These are phyloP conservation scores for Podaxis pistillaris DNA, from an alignment of 768 basidiomycete genomes.

Conservation along the genomic window DNA sequence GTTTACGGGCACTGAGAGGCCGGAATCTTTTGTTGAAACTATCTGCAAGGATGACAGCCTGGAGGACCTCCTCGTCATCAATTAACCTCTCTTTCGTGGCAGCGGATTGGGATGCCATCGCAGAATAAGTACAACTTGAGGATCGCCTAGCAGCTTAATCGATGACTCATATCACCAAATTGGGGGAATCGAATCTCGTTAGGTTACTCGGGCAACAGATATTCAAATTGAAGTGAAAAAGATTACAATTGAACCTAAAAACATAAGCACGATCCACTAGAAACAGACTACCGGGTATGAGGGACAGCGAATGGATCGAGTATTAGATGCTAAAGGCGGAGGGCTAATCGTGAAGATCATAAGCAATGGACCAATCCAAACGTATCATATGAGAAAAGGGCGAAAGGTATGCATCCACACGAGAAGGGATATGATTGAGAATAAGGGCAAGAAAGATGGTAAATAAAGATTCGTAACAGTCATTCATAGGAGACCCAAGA, in stretches of 20 bases:
- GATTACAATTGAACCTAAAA: slow-evolving; percentile 60
- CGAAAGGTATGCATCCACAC: slow-evolving; percentile 33
- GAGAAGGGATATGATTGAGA: slow-evolving; percentile 35
- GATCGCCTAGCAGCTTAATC: not conserved
- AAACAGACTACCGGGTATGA: slow-evolving; percentile 61
- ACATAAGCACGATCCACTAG: slow-evolving; percentile 58
- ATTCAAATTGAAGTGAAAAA: slow-evolving; percentile 28
- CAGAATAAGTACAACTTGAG: slow-evolving; percentile 15
- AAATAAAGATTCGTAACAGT: slow-evolving; percentile 41
- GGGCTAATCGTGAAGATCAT: slow-evolving; percentile 67
- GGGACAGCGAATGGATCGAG: slow-evolving; percentile 54
- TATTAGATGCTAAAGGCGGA: slow-evolving; percentile 68
- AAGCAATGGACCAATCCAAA: slow-evolving; percentile 60
- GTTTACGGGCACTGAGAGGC: slow-evolving; percentile 84
- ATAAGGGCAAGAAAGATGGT: slow-evolving; percentile 30
- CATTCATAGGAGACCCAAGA: slow-evolving; percentile 31
- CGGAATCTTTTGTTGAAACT: slow-evolving; percentile 93
- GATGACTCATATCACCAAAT: slow-evolving; percentile 27
- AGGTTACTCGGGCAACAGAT: slow-evolving; percentile 6
- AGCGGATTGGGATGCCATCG: slow-evolving; percentile 66
- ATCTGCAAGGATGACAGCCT: slow-evolving; percentile 95
- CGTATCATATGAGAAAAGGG: slow-evolving; percentile 41
- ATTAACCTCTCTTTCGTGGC: slow-evolving; percentile 62
- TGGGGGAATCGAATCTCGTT: slow-evolving; percentile 9
- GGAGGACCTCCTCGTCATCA: slow-evolving; percentile 78